Evolutionary conservation across 768 basidiomycete species (phyloP), one percentile per base, ranked within the genome.

Genomic region (Rhizopogon roseolus): DNA sequence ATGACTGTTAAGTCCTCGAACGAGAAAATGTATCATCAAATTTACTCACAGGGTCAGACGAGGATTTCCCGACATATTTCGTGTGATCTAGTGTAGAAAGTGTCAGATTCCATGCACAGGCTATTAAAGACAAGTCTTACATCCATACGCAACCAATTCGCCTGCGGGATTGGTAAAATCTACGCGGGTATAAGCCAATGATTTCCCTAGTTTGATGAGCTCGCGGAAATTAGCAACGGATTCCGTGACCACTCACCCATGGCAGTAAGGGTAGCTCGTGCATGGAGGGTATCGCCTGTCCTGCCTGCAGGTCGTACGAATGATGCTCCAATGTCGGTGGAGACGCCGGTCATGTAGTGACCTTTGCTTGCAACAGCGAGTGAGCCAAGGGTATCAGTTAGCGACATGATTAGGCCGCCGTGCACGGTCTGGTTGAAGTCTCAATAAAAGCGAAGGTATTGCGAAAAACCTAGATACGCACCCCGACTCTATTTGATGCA

Each of bases 281-380:
- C 81, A 52, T 79, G 76, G 13, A 93, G 65, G 11, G 77, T 69
- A 56, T 92, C 88, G 10, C 90, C 91, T 0, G 74, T 71, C 52
- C 73, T 77, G n/a, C 91, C 91, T 5, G 80, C 86, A 17, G 88
- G 88, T 34, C 83, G 82, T 54, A 92, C 81, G 57, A 92, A 93
- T 1, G 87, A 87, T 0, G 90, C 80, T 22, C 72, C 84, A 57
- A 93, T 82, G 64, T 93, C 90, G 3, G 89, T 90, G 2, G 88
- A 90, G 9, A 93, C 90, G 14, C 91, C 90, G 0, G 91, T 93
- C 90, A 91, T 90, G 62, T 73, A 93, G 8, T 90, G 85, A 3
- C 91, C 91, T 57, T 84, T 85, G 13, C 84, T 80, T 1, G 90
- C 87, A 25, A 93, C 81, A n/a, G 86, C 90, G 16, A 93, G 79